A percentile compares a stretch with the other conserved stretches of the same genome.
These are phyloP conservation scores for Clavispora santaluciae DNA, from an alignment of 805 yeast genomes.

Conservation along the genomic window DNA sequence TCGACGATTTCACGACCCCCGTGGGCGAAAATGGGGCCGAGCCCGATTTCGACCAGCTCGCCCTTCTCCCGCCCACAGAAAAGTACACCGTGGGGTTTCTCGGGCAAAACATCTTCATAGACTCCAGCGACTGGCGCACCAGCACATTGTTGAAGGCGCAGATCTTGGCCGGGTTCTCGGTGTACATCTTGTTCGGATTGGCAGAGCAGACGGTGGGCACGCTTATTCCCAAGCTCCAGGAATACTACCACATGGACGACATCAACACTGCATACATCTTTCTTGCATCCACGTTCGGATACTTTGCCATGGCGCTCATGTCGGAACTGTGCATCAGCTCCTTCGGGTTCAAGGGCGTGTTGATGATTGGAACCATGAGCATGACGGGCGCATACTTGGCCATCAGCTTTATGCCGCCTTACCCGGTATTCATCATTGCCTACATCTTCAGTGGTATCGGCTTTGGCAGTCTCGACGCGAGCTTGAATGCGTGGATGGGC, in stretches of 20 bases:
- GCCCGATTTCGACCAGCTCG: constrained; percentile 6
- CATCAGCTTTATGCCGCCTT: constrained; percentile 39
- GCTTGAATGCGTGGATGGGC: constrained; percentile 52
- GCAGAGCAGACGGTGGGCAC: constrained; percentile 62
- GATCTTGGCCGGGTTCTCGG: constrained; percentile 32
- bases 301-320: constrained; percentile 46
- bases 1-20: constrained; percentile 1
- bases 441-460: constrained; percentile 49
- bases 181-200: constrained; percentile 48
- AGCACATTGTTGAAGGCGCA: constrained; percentile 40
- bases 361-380: constrained; percentile 27
- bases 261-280: constrained; percentile 46
- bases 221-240: constrained; percentile 47
- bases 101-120: constrained; percentile 27
- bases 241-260: constrained; percentile 45
- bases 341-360: constrained; percentile 47
- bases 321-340: constrained; percentile 38
- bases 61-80: constrained; percentile 8
- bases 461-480: constrained; percentile 52
- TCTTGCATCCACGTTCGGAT: constrained; percentile 51
- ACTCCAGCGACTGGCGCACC: constrained; percentile 35
- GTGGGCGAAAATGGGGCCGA: background rate
- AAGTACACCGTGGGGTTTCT: constrained; percentile 19
- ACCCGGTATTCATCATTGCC: constrained; percentile 32
- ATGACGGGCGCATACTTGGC: constrained; percentile 37